phyloP scores from a whole-genome alignment of 306 rosid species.

The Adenanthera pavonina region DNA sequence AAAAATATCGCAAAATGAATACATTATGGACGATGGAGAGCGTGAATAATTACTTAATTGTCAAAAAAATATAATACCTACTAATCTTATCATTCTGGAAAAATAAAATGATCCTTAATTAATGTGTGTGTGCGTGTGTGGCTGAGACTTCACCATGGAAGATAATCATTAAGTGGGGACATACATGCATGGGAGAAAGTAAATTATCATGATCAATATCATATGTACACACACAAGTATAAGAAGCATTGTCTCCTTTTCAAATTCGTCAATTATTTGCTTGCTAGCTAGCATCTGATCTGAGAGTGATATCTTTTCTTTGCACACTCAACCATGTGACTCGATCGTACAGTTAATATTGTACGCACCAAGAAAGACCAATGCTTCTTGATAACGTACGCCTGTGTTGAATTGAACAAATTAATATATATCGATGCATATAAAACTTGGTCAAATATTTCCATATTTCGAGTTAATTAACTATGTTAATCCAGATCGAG shows the following conservation, averaged over 20 bases:
- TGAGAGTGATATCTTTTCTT: not conserved
- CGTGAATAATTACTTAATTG: not conserved
- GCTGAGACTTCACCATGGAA: not conserved
- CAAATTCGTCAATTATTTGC: not conserved
- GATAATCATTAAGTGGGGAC: slow-evolving; percentile 15
- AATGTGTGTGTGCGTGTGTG: not conserved
- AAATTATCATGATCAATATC: not conserved
- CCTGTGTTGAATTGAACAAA: no score
- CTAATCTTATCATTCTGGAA: not conserved
- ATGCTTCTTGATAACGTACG: not conserved
- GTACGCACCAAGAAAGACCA: not conserved
- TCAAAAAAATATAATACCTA: not conserved
- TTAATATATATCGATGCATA: not conserved
- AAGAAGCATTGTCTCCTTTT: slow-evolving; percentile 2
- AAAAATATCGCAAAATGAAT: not conserved
- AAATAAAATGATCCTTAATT: not conserved
- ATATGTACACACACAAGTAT: not conserved
- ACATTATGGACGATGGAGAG: not conserved
- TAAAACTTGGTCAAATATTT: not conserved
- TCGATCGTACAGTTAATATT: not conserved
- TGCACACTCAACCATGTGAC: not conserved
- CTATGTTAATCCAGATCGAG: not conserved
- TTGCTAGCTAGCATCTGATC: not conserved
- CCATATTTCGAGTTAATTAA: not conserved
- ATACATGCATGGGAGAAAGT: not conserved